phyloP scores from a whole-genome alignment of 371 early-diverging fungal genomes.

The Apophysomyces trapeziformis region DNA sequence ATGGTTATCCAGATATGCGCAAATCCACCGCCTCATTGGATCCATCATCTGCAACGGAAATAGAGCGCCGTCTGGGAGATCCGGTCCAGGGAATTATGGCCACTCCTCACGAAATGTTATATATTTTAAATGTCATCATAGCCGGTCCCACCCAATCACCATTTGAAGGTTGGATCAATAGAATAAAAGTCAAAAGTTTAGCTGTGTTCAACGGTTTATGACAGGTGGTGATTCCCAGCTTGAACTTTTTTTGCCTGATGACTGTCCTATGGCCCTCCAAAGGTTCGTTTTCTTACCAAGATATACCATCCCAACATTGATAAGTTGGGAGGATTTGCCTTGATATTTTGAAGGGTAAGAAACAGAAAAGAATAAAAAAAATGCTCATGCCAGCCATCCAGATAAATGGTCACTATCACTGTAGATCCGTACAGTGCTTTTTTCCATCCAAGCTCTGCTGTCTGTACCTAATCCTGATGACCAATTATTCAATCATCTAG shows the following conservation, averaged over 20 bases:
- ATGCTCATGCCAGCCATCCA: constrained; percentile 18
- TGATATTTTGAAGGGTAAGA: constrained; percentile 93
- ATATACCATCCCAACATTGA: constrained; percentile 99
- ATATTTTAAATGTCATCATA: constrained; percentile 94
- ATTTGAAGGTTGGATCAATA: constrained; percentile 81
- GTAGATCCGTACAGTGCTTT: constrained; percentile 94
- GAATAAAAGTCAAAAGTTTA: neutral
- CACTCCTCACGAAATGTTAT: constrained; percentile 87
- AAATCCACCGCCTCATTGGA: neutral
- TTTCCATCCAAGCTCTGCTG: constrained; percentile 97
- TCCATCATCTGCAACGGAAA: constrained; percentile 68
- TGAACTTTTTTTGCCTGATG: constrained; percentile 94
- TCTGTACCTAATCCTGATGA: constrained; percentile 97
- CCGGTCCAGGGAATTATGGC: constrained; percentile 94
- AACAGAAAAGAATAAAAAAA: neutral
- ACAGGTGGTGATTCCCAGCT: constrained; percentile 93
- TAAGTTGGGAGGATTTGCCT: constrained; percentile 95
- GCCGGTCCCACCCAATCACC: constrained; percentile 94
- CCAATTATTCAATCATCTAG: constrained; percentile 96
- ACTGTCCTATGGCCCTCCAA: constrained; percentile 98
- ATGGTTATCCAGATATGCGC: constrained; percentile 42
- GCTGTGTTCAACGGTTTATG: neutral
- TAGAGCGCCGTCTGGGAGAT: constrained; percentile 87
- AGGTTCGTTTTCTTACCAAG: constrained; percentile 95
- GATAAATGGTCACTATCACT: constrained; percentile 98